Base-by-base conservation (phyloP, 2,329 filamentous ascomycete genomes). In the Hirsutella thompsonii region DNA sequence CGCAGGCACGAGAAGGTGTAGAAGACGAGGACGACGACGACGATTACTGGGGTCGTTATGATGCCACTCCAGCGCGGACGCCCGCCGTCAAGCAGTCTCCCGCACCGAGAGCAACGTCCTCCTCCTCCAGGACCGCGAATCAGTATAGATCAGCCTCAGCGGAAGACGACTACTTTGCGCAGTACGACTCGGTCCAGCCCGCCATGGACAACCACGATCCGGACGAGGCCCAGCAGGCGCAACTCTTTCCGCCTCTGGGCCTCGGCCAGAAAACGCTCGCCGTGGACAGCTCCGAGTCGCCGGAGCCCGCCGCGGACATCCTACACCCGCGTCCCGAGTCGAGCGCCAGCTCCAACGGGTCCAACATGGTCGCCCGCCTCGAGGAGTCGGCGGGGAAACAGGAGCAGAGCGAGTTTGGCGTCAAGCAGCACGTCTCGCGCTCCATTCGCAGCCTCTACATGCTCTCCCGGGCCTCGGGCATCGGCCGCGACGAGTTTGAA, bases 161-260 rank as follows among this genome's bases (percentile, higher is more conserved):
- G 8, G 83, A 89, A 46, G 75, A 81, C 37, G 78, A 78, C 35
- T 90, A 90, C 58, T 90, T 77, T 57, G 76, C 81, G 16, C 78
- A 81, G 55, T 90, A 92, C 57, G 79, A 83, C 50, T 68, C 75
- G 47, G 83, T 90, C 8, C 84, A 90, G 55, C 83, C 84, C 2
- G 83, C 83, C 26, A 77, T 90, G 68, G 85, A 90, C 58, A 77
- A 76, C 42, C 79, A 89, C 56, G 83, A 89, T 49, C 83, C 83
- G n/a, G 81, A 87, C 50, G 83, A 68, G 42, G 63, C 52, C 2
- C 49, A 49, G 37, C 47, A 47, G 39, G 51, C 57, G 36, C 52
- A 57, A 28, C 51, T 57, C 42, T 47, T 60, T 16, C 58, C 60
- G 6, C 64, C 64, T 3, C 52, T 49, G n/a, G 54, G 46, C 37